Evolutionary conservation across 78 protist genomes (phyloP).

Genomic region (Dictyostelium citrinum): DNA sequence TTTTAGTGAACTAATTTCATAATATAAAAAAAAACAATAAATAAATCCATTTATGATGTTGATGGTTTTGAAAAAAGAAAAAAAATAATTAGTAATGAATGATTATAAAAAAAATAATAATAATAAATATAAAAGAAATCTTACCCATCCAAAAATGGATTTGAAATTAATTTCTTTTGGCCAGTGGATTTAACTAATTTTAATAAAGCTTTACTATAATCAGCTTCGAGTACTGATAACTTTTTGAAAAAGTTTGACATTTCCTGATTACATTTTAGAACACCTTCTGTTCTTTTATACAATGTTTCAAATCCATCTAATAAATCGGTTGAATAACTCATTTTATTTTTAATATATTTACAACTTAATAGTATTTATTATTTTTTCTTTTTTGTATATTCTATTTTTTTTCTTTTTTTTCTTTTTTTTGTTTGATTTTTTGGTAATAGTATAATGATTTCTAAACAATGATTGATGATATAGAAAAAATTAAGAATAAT

Average conservation of each 20-base stretch:
- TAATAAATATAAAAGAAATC: neutral
- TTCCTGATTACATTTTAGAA: slow-evolving; percentile 58
- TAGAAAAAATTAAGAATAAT: too few relatives aligned
- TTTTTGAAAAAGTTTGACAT: slow-evolving; percentile 60
- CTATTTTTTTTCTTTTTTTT: neutral
- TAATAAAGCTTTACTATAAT: slow-evolving; percentile 37
- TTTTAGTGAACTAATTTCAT: slow-evolving; percentile 57
- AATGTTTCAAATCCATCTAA: slow-evolving; percentile 62
- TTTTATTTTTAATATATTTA: slow-evolving; percentile 19
- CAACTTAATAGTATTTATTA: neutral
- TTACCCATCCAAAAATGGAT: slow-evolving; percentile 67
- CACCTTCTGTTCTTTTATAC: slow-evolving; percentile 78
- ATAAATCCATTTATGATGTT: too few relatives aligned
- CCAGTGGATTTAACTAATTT: slow-evolving; percentile 74
- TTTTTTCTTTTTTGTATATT: neutral
- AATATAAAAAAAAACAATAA: too few relatives aligned
- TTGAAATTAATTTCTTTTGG: slow-evolving; percentile 54
- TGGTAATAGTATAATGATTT: too few relatives aligned
- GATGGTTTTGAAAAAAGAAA: neutral
- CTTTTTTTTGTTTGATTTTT: too few relatives aligned
- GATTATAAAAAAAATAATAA: neutral
- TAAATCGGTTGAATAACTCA: slow-evolving; percentile 62
- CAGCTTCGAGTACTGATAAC: slow-evolving; percentile 49
- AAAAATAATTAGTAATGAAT: too few relatives aligned
- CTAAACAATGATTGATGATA: too few relatives aligned